Evolutionary conservation across 208 protist genomes (phyloP).

Genomic region (Crithidia thermophila): DNA sequence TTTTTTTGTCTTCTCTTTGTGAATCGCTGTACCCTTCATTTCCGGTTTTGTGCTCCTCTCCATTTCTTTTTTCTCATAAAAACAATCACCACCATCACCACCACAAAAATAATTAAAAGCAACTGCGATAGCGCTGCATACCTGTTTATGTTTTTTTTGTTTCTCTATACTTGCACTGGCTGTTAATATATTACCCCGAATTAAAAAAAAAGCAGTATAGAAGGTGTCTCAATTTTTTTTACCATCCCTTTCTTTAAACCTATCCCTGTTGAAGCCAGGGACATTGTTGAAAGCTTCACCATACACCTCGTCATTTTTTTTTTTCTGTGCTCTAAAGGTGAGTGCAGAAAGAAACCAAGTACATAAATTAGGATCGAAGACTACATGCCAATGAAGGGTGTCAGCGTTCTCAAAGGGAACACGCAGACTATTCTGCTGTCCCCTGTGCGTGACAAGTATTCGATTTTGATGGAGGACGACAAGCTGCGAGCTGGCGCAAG

Average conservation of each 20-base stretch:
- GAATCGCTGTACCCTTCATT: too few species aligned
- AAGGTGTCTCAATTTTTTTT: background rate
- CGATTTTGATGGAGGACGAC: constrained; percentile 92
- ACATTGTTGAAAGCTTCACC: constrained; percentile 4
- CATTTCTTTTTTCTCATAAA: too few species aligned
- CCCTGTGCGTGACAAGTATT: constrained; percentile 90
- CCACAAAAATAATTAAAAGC: too few species aligned
- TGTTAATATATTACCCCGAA: too few species aligned
- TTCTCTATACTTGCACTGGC: background rate
- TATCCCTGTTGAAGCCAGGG: constrained; percentile 12
- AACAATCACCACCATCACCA: too few species aligned
- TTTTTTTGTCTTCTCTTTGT: too few species aligned
- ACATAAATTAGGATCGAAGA: too few species aligned
- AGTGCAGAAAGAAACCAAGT: too few species aligned
- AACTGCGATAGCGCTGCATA: too few species aligned
- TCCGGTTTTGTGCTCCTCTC: too few species aligned
- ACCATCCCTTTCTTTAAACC: too few species aligned
- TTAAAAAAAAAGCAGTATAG: background rate
- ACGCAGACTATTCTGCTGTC: constrained; percentile 77
- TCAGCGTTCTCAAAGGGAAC: constrained; percentile 59
- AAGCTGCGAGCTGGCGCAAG: constrained; percentile 88
- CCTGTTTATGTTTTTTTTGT: constrained; percentile 13
- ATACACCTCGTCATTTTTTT: constrained; percentile 15
- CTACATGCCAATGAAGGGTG: constrained; percentile 53
- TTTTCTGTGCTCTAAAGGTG: constrained; percentile 6